Evolutionary conservation across 305 asterid genomes (phyloP).

Genomic region (Fraxinus albicans): DNA sequence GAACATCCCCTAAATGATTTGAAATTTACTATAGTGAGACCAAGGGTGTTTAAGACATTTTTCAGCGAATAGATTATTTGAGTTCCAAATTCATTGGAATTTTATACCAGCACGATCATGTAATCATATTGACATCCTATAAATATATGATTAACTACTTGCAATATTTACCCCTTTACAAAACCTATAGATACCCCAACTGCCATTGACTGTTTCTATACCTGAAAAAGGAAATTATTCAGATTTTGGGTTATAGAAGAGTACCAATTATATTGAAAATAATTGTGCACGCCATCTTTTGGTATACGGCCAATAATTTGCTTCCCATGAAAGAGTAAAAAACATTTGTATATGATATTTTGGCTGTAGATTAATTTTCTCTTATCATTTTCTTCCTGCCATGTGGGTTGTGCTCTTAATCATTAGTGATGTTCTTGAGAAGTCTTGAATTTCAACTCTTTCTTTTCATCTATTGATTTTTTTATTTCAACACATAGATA

Average conservation of each 20-base stretch:
- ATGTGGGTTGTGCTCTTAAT: background rate
- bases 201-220: background rate
- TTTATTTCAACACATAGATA: background rate
- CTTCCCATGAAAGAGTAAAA: background rate
- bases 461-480: background rate
- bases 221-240: background rate
- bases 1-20: background rate
- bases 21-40: background rate
- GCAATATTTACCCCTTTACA: background rate
- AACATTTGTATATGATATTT: background rate
- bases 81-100: background rate
- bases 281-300: background rate
- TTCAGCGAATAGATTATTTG: background rate
- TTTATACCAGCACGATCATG: background rate
- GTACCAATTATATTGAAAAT: background rate
- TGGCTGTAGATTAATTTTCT: background rate
- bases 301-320: background rate
- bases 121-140: background rate
- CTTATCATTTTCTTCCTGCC: background rate
- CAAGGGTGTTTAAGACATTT: background rate
- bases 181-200: background rate
- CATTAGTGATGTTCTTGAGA: background rate
- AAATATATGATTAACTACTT: background rate
- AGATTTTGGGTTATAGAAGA: background rate
- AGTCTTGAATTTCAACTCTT: background rate